Evolutionary conservation across 192 early-diverging fungal genomes (phyloP).

Genomic region (Podila verticillata): DNA sequence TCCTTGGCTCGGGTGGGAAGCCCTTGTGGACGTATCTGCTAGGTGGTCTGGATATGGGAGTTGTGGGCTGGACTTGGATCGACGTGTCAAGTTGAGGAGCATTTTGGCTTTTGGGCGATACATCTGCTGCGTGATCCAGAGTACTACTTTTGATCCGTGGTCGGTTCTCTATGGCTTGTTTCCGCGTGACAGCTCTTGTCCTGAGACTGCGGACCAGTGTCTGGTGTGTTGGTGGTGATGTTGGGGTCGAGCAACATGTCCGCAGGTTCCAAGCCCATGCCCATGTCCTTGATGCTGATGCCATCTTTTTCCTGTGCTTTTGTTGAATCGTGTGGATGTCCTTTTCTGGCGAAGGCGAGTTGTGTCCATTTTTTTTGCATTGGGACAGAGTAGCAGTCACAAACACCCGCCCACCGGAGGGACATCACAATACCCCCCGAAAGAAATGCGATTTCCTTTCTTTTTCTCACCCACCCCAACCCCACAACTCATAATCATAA

Average conservation of each 20-base stretch:
- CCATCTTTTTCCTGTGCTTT: not conserved
- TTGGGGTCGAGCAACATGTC: not conserved
- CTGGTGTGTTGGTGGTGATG: not conserved
- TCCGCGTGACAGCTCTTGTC: constrained; percentile 15
- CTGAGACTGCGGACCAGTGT: constrained; percentile 15
- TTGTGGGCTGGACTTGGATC: too few species aligned
- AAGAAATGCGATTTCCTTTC: constrained; percentile 3
- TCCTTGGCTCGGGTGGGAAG: not conserved
- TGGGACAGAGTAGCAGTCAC: too few species aligned
- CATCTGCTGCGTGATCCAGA: too few species aligned
- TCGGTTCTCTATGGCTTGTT: not conserved
- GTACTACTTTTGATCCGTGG: not conserved
- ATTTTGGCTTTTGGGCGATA: too few species aligned
- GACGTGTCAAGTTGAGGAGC: too few species aligned
- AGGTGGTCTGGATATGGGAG: not conserved
- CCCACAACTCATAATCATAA: constrained; percentile 1
- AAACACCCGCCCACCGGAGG: too few species aligned
- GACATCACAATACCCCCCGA: not conserved
- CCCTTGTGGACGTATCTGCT: constrained; percentile 1
- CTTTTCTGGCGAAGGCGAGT: too few species aligned
- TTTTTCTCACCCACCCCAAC: not conserved
- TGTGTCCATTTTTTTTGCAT: not conserved
- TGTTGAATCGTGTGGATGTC: too few species aligned
- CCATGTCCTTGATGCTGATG: not conserved
- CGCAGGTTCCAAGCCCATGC: not conserved